These are phyloP conservation scores for Erodium maritimum DNA, from an alignment of 345 rosid species.

Conservation along the genomic window DNA sequence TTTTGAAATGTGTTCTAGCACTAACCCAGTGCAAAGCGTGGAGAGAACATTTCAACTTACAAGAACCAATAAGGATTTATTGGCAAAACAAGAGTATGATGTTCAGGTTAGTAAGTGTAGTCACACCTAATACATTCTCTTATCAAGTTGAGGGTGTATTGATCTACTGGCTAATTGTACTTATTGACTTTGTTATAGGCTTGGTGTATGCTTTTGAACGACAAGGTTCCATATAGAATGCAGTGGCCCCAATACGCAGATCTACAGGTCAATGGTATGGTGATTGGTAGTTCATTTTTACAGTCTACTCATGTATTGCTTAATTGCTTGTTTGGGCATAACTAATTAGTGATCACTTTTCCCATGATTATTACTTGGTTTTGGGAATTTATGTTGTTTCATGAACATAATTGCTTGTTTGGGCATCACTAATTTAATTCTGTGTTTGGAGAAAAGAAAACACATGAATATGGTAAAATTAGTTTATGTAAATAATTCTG, in stretches of 20 bases:
- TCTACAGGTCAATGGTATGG: slow-evolving; percentile 88
- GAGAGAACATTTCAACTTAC: slow-evolving; percentile 65
- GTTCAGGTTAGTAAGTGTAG: slow-evolving; percentile 48
- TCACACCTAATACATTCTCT: neutral
- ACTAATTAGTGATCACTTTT: neutral
- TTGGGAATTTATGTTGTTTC: neutral
- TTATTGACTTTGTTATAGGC: slow-evolving; percentile 28
- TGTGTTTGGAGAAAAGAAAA: neutral
- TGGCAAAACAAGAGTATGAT: slow-evolving; percentile 60
- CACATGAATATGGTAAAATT: no score
- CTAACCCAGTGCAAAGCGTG: slow-evolving; percentile 55
- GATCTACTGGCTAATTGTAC: slow-evolving; percentile 12
- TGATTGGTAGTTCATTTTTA: neutral
- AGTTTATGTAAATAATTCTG: neutral
- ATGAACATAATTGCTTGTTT: neutral
- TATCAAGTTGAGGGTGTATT: slow-evolving; percentile 3
- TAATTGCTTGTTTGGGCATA: no score
- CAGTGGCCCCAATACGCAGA: slow-evolving; percentile 97
- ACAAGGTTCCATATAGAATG: slow-evolving; percentile 89
- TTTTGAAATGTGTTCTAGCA: slow-evolving; percentile 23
- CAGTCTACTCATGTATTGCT: neutral
- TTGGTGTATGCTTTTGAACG: slow-evolving; percentile 99
- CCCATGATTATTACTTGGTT: neutral
- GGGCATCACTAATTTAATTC: neutral
- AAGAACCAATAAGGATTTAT: slow-evolving; percentile 57